Conservation (phyloP, 768 basidiomycete genomes). For the Phylloporus sp. region DNA sequence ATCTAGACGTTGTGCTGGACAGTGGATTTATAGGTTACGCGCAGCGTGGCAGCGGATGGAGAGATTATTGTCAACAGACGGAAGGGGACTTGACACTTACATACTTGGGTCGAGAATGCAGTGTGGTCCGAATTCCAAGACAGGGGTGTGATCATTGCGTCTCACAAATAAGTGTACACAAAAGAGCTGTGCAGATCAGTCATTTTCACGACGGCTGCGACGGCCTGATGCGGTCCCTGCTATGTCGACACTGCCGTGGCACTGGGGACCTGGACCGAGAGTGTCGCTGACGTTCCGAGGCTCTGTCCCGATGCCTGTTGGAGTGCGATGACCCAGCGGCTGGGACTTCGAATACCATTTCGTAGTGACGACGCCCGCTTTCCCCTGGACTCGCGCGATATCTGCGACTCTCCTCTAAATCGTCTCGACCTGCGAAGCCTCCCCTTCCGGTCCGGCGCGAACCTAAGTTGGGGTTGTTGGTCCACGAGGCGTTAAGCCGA, state of each 20-base stretch:
- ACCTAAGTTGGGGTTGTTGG: constrained; percentile 63
- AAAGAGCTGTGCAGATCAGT: constrained; percentile 3
- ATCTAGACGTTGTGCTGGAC: neutral
- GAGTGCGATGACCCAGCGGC: constrained; percentile 34
- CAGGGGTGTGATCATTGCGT: neutral
- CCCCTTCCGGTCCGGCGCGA: constrained; percentile 33
- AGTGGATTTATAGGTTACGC: constrained; percentile 19
- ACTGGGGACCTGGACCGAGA: constrained; percentile 23
- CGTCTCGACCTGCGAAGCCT: constrained; percentile 67
- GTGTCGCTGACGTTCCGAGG: constrained; percentile 22
- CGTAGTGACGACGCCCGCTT: constrained; percentile 43
- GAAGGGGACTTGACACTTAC: constrained; percentile 15
- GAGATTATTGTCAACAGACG: neutral
- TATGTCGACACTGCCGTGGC: constrained; percentile 23
- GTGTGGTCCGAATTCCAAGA: constrained; percentile 14
- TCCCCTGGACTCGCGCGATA: constrained; percentile 44
- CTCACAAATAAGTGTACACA: constrained; percentile 25
- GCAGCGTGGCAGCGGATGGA: neutral
- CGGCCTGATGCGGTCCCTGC: constrained; percentile 34
- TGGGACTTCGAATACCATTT: constrained; percentile 85
- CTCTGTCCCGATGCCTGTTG: constrained; percentile 47
- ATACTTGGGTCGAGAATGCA: constrained; percentile 13
- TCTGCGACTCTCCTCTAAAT: constrained; percentile 65
- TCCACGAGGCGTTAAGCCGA: constrained; percentile 75
- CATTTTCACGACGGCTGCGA: constrained; percentile 10